Conservation (phyloP, 2,329 filamentous ascomycete species). For the Xenosphaeropsis pyriputrescens region DNA sequence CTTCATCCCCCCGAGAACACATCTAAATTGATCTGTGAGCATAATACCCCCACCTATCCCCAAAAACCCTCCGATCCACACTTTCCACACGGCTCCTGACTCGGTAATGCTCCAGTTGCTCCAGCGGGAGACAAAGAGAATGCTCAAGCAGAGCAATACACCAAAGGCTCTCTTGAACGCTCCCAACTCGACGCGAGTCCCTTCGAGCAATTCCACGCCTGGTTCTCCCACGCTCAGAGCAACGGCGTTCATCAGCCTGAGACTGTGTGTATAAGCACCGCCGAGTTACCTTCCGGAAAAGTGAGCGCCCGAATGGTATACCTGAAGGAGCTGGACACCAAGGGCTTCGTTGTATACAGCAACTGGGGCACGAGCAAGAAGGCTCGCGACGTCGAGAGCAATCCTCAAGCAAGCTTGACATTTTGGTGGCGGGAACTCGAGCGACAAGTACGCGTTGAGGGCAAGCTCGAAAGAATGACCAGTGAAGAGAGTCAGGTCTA, state of each 20-base stretch:
- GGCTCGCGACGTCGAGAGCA: constrained; percentile 53
- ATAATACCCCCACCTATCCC: constrained; percentile 1
- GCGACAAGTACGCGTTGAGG: constrained; percentile 84
- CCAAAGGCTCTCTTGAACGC: constrained; percentile 43
- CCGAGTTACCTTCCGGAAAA: constrained; percentile 66
- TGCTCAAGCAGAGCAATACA: constrained; percentile 65
- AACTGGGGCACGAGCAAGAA: constrained; percentile 74
- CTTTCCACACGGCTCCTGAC: constrained; percentile 1
- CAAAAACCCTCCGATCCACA: neutral
- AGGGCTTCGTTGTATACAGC: constrained; percentile 81
- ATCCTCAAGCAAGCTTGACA: constrained; percentile 67
- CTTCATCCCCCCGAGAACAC: constrained; percentile 11
- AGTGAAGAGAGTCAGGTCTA: constrained; percentile 63
- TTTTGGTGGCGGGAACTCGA: constrained; percentile 87
- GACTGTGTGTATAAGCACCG: constrained; percentile 76
- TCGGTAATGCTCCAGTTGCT: constrained; percentile 30
- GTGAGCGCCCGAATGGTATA: constrained; percentile 82
- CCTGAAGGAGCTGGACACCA: constrained; percentile 77
- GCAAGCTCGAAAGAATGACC: too few relatives aligned
- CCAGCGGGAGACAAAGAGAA: constrained; percentile 42
- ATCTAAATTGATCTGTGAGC: constrained; percentile 18
- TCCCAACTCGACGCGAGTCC: constrained; percentile 51
- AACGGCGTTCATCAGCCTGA: constrained; percentile 60
- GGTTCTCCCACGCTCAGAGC: constrained; percentile 64
- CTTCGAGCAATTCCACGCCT: constrained; percentile 72